Conservation (phyloP, 116 monocot species). For the Trichopus zeylanicus region DNA sequence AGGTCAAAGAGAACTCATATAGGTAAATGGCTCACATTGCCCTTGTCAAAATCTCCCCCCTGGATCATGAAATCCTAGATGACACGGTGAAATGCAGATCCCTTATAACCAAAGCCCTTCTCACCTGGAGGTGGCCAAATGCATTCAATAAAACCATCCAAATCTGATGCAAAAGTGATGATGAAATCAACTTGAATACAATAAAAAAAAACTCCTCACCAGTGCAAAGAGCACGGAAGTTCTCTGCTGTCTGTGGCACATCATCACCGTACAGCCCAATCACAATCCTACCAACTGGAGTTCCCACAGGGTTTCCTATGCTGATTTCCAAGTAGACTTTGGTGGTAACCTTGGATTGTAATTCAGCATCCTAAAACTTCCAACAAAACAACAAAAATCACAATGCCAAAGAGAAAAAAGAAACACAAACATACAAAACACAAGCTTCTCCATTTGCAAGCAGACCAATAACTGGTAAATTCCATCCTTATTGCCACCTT, state of each 20-base stretch:
- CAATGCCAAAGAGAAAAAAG: not conserved
- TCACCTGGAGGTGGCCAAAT: conserved; percentile 72
- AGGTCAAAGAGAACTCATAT: not conserved
- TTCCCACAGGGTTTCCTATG: conserved; percentile 50
- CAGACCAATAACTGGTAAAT: too few species aligned
- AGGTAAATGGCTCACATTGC: conserved; percentile 49
- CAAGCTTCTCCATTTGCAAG: too few species aligned
- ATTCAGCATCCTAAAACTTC: conserved; percentile 29
- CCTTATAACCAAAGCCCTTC: conserved; percentile 93
- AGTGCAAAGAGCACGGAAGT: conserved; percentile 71
- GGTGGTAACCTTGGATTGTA: conserved; percentile 53
- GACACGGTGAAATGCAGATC: conserved; percentile 82
- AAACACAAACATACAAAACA: too few species aligned
- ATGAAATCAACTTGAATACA: not conserved
- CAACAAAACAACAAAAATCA: not conserved
- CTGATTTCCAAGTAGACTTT: conserved; percentile 71
- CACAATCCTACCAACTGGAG: conserved; percentile 47
- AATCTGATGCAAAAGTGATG: not conserved
- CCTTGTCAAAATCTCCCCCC: conserved; percentile 95
- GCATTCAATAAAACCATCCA: conserved; percentile 8
- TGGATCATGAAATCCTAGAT: conserved; percentile 98
- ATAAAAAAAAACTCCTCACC: conserved; percentile 15
- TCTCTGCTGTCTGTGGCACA: conserved; percentile 68
- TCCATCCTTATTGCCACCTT: too few species aligned
- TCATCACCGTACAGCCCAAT: conserved; percentile 68